Evolutionary conservation across 2,329 filamentous ascomycete genomes (phyloP).

Genomic region (Curvularia spicifera): DNA sequence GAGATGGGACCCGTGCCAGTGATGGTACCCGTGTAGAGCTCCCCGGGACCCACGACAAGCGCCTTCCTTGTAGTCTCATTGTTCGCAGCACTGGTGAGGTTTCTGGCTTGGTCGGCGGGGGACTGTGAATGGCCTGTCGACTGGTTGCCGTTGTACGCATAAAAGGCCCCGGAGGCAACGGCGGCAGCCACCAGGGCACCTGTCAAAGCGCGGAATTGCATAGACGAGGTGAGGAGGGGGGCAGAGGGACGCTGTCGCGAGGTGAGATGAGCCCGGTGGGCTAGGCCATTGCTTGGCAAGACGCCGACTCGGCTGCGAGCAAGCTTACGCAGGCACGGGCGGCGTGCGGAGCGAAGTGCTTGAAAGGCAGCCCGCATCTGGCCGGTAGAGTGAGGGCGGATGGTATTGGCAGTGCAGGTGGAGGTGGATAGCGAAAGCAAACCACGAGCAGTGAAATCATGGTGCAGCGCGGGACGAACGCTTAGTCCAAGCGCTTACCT

Average conservation of each 20-base stretch:
- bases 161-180: slow-evolving; percentile 76
- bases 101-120: slow-evolving; percentile 39
- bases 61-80: slow-evolving; percentile 67
- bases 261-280: slow-evolving; percentile 55
- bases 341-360: slow-evolving; percentile 71
- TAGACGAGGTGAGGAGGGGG: slow-evolving; percentile 68
- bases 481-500: slow-evolving; percentile 14
- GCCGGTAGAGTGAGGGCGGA: slow-evolving; percentile 22
- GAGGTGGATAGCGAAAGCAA: slow-evolving; percentile 14
- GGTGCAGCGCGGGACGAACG: slow-evolving; percentile 15
- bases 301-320: slow-evolving; percentile 56
- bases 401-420: slow-evolving; percentile 10
- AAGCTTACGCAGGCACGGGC: slow-evolving; percentile 67
- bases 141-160: slow-evolving; percentile 64
- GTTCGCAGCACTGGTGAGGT: slow-evolving; percentile 43
- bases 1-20: slow-evolving; percentile 84
- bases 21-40: slow-evolving; percentile 86
- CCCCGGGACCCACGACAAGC: slow-evolving; percentile 86
- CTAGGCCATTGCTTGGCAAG: slow-evolving; percentile 54
- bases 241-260: slow-evolving; percentile 48
- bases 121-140: slow-evolving; percentile 31
- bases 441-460: slow-evolving; percentile 18
- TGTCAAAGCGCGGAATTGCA: slow-evolving; percentile 74
- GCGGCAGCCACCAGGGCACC: slow-evolving; percentile 72
- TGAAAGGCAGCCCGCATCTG: slow-evolving; percentile 74